Percentiles rank a stretch among this genome's conserved stretches.
These are phyloP conservation scores for Penicillium chermesinum DNA, from an alignment of 495 filamentous ascomycete species.

Conservation along the genomic window DNA sequence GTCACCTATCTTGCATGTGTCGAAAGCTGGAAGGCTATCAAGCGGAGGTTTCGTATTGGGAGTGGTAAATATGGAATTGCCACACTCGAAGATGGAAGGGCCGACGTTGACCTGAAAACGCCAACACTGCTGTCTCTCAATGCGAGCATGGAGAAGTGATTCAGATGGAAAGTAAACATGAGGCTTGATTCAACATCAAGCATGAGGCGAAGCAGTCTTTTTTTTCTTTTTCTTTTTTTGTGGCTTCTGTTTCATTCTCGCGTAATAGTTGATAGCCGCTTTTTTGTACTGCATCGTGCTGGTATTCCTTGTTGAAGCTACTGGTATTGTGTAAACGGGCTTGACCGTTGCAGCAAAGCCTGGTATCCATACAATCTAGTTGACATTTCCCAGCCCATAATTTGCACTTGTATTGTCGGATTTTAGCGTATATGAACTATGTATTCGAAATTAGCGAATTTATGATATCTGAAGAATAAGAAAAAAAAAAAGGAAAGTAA, in stretches of 20 bases:
- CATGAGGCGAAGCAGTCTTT: no score
- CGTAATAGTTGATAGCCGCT: no score
- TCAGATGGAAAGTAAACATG: conserved; percentile 18
- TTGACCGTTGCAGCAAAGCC: no score
- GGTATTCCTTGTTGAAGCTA: no score
- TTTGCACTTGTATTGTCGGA: no score
- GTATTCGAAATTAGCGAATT: no score
- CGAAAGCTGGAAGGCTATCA: conserved; percentile 63
- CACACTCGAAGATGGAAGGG: conserved; percentile 32
- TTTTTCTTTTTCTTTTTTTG: no score
- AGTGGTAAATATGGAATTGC: conserved; percentile 31
- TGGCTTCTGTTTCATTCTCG: not conserved
- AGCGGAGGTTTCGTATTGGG: conserved; percentile 44
- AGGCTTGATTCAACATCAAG: conserved; percentile 14
- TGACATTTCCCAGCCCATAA: no score
- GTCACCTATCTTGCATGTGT: conserved; percentile 56
- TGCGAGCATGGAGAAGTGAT: conserved; percentile 25
- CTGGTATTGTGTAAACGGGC: no score
- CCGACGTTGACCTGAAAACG: conserved; percentile 21
- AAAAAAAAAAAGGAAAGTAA: not conserved
- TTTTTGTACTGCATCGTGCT: no score
- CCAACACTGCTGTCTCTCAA: conserved; percentile 27
- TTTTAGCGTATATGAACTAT: no score
- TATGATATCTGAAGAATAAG: not conserved
- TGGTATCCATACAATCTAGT: no score